Evolutionary conservation across 192 early-diverging fungal species (phyloP), one percentile per base, ranked within the genome.

Genomic region (Coemansia sp.): DNA sequence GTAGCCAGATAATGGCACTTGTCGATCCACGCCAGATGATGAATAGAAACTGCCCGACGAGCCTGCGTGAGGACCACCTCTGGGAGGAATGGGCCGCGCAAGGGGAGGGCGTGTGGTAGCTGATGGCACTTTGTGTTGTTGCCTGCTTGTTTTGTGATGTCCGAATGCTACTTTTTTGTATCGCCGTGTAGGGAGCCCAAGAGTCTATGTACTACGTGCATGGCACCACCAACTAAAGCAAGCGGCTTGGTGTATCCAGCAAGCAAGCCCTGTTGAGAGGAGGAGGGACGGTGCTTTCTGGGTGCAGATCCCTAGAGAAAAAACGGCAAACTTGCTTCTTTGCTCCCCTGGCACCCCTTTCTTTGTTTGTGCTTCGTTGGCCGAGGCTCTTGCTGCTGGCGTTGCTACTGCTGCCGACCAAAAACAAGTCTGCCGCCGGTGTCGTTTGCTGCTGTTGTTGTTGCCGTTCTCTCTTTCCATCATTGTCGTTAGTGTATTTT

Each of bases 1-100:
- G n/a, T n/a, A n/a, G n/a, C n/a, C n/a, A n/a, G 29, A 24, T 1
- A 39, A n/a, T 35, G 52, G 29, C 52, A n/a, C 27, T 10, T 19
- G 29, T 29, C 52, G 52, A 53, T 53, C 52, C 52, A 53, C 17
- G 52, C 52, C 52, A 53, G 17, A 34, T 53, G 52, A 53, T 53
- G 52, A 53, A 32, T 4, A 34, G 32, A 53, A 14, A 53, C 52
- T 35, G 52, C 52, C 52, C 17, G 15, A 35, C 11, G 52, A 53
- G 29, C 52, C 52, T 53, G 52, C 52, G 32, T 19, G 14, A 19
- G 29, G 29, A 34, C 52, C 33, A 29, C 32, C 29, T 35, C 4
- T 21, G 17, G 41, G 8, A n/a, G 24, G 26, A 24, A 24, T 14
- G 18, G 46, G 44, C 46, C 14, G 12, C 24, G 24, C 46, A 29